Evolutionary conservation across 148 eudicot genomes (phyloP), one percentile per base, ranked within the genome.

Genomic region (Cornus controversa): DNA sequence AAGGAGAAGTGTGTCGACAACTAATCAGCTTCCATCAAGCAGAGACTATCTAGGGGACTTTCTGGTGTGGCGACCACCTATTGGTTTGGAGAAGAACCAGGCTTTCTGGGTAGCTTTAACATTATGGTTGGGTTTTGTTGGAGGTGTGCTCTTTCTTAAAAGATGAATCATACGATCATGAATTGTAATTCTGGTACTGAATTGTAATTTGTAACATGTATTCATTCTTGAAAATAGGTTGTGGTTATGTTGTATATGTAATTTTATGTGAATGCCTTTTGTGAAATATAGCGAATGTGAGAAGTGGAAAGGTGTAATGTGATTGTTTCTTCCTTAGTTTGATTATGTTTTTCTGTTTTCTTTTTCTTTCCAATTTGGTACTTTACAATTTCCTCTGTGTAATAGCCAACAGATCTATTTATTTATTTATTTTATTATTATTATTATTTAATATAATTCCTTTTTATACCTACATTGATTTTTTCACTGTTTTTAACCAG

Each of bases 91-190:
- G 83, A 86, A 90, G 71, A 95, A 89, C 82, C 90, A 71, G 2
- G 84, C 89, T 65, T 95, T 95, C 77, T 95, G 98, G 98, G 88
- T 88, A 18, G 86, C 91, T 37, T 66, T 95, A 29, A 84, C 92
- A 40, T 67, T 95, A 34, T 95, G 98, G 98, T 54, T 91, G 54
- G 92, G 88, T 67, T 84, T 95, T 80, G 96, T 91, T 29, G 97
- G 96, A 58, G 92, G 93, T 40, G 96, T 88, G 0, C 85, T 95
- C 50, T 86, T 95, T 77, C 82, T 93, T 36, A 94, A 93, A 45
- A 81, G 88, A 81, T 92, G 75, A 85, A 79, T 58, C 74, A 37
- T 37, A 58, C 66, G 31, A 45, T 40, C 45, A 36, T 71, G 3
- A 2, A 36, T 18, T 4, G 10, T 0, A 47, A 13, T 42, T 25